Base-by-base conservation (phyloP, 345 rosid genomes). In the Salix caprea region DNA sequence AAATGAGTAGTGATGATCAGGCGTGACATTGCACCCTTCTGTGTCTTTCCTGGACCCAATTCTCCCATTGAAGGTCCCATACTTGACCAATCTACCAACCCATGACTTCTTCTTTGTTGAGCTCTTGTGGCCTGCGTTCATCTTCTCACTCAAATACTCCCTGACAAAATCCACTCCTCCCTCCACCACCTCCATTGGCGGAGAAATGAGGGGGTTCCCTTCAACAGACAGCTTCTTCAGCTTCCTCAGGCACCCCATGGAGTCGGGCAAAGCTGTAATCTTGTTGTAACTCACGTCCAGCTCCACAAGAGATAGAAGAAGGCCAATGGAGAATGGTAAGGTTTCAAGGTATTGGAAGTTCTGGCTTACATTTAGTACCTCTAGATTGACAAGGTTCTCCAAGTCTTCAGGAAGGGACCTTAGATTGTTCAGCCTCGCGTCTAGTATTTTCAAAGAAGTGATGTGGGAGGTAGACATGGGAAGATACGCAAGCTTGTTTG, bases 161-260 rank as follows among this genome's bases (percentile, higher is more conserved):
- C 85, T 92, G 30, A 92, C 90, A 0, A 89, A 82, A 1, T 73
- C 85, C 79, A 94, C 69, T 37, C 96, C 86, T 34, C 78, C 89
- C 83, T 87, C 94, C 70, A 89, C 84, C 15, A 94, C 91, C 79
- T 91, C 97, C 71, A 78, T 42, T 0, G 97, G 93, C 0, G 97
- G 97, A 0, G 94, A 91, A 34, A 86, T 85, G 0, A 94, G 86
- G 0, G 97, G 97, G 86, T 94, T 94, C 24, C 98, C 98, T 76
- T 94, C 91, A 2, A 91, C 89, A 13, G 84, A 52, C 1, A 94
- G 90, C 84, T 87, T 91, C 48, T 88, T 82, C 7, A 92, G 82
- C 88, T 84, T 87, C 80, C 86, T 86, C 65, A 94, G 88, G 80
- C 97, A 91, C 18, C 95, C 97, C 2, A 94, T 85, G 24, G 97